A percentile compares a stretch with the other conserved stretches of the same genome.
These are phyloP conservation scores for Mycena rebaudengoi DNA, from an alignment of 768 basidiomycete species.

Conservation along the genomic window DNA sequence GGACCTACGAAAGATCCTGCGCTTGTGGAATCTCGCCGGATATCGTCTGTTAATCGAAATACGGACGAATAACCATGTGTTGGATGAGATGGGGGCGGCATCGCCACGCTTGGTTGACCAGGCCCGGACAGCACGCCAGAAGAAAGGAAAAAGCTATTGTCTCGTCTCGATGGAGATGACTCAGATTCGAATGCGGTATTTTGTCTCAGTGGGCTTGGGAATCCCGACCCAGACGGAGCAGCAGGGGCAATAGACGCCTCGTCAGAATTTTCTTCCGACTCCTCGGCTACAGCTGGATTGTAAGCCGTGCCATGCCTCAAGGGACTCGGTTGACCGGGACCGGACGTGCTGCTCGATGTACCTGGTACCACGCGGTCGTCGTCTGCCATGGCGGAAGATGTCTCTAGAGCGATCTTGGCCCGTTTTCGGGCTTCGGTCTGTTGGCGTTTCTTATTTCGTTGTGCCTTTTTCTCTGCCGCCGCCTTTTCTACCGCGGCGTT, in stretches of 20 bases:
- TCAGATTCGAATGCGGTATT: conserved; percentile 8
- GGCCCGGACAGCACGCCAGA: background rate
- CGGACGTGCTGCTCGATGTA: background rate
- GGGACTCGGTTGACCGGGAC: conserved; percentile 35
- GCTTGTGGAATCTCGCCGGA: background rate
- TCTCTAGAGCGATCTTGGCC: conserved; percentile 50
- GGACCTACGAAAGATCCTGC: conserved; percentile 6
- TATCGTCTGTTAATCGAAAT: conserved; percentile 5
- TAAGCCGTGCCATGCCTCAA: conserved; percentile 31
- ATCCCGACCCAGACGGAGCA: background rate
- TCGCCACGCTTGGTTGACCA: conserved; percentile 9
- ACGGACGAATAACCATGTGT: conserved; percentile 12
- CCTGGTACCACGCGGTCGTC: conserved; percentile 37
- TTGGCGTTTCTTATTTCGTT: conserved; percentile 57
- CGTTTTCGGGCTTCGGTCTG: conserved; percentile 63
- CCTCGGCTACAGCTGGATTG: conserved; percentile 31
- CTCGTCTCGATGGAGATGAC: background rate
- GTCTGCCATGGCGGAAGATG: conserved; percentile 17
- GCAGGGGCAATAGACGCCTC: conserved; percentile 3
- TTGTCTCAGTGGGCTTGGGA: conserved; percentile 21
- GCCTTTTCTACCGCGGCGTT: conserved; percentile 48
- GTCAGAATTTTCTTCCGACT: conserved; percentile 2
- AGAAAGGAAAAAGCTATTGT: background rate
- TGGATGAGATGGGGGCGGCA: conserved; percentile 7
- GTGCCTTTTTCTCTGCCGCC: conserved; percentile 60